These are phyloP conservation scores for Neofusicoccum kwambonambiense DNA, from an alignment of 2,329 filamentous ascomycete species.

Conservation along the genomic window DNA sequence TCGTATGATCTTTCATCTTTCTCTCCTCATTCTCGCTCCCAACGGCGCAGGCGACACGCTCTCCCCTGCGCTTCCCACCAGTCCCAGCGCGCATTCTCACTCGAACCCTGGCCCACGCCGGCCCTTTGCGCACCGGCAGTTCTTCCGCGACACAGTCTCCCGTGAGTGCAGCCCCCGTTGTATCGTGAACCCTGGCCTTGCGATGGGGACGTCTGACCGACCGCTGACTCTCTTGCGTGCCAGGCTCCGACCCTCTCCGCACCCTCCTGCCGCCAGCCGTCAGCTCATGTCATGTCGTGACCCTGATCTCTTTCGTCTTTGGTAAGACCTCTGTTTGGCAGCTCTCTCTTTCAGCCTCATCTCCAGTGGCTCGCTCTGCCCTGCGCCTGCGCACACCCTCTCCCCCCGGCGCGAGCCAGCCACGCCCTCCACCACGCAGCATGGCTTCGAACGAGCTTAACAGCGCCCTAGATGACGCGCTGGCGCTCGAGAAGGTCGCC, in stretches of 20 bases:
- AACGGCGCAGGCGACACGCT: slow-evolving; percentile 15
- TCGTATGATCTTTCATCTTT: slow-evolving; percentile 11
- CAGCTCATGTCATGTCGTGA: slow-evolving; percentile 21
- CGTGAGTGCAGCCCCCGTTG: slow-evolving; percentile 14
- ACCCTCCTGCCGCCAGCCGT: slow-evolving; percentile 14
- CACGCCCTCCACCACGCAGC: background rate
- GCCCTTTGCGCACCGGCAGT: slow-evolving; percentile 12
- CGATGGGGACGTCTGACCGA: slow-evolving; percentile 13
- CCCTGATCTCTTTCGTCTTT: slow-evolving; percentile 19
- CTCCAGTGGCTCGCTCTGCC: slow-evolving; percentile 7
- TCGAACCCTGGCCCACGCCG: slow-evolving; percentile 14
- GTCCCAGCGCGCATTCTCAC: slow-evolving; percentile 12
- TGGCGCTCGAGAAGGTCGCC: slow-evolving; percentile 39
- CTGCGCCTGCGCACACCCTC: slow-evolving; percentile 15
- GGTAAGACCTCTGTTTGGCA: slow-evolving; percentile 23
- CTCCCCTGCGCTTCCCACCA: slow-evolving; percentile 16
- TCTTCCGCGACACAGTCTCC: slow-evolving; percentile 8
- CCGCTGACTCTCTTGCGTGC: slow-evolving; percentile 15
- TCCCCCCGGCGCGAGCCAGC: slow-evolving; percentile 6
- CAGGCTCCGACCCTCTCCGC: slow-evolving; percentile 16
- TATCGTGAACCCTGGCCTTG: slow-evolving; percentile 16
- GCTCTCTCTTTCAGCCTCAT: slow-evolving; percentile 15
- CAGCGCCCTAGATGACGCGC: slow-evolving; percentile 33
- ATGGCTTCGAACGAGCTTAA: slow-evolving; percentile 28
- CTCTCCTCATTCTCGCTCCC: slow-evolving; percentile 9